Evolutionary conservation across 2,329 filamentous ascomycete species (phyloP).

Genomic region (Alternaria sp.): DNA sequence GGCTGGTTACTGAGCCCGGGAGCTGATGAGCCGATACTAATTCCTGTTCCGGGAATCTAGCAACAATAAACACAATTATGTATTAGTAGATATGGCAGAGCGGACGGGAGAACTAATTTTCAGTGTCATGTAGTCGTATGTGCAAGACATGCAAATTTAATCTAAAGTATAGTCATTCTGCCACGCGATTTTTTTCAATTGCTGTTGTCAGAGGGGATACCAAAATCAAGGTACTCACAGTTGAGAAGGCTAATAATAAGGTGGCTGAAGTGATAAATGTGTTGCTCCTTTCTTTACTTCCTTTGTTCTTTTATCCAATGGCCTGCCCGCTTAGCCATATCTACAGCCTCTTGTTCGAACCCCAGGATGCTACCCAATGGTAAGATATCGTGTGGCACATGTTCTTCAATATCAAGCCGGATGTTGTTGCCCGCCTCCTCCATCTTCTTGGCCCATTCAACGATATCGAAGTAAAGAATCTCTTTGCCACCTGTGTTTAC

Average conservation of each 20-base stretch:
- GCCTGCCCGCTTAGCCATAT: conserved; percentile 50
- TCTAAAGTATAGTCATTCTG: too few relatives aligned
- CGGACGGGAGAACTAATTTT: too few relatives aligned
- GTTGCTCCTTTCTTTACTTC: background rate
- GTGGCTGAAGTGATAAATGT: accelerated
- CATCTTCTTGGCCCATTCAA: conserved; percentile 52
- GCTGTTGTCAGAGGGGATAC: too few relatives aligned
- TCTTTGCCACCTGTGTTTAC: conserved; percentile 55
- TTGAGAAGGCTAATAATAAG: background rate
- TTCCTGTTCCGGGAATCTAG: too few relatives aligned
- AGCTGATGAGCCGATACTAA: too few relatives aligned
- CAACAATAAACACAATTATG: too few relatives aligned
- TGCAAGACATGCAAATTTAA: too few relatives aligned
- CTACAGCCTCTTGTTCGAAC: conserved; percentile 53
- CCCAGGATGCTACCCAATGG: conserved; percentile 54
- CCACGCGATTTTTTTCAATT: too few relatives aligned
- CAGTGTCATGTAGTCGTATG: too few relatives aligned
- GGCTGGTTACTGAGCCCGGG: too few relatives aligned
- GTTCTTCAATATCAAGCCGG: conserved; percentile 52
- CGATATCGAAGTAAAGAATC: conserved; percentile 54
- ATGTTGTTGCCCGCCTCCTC: conserved; percentile 53
- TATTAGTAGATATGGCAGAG: too few relatives aligned
- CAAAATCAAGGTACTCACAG: too few relatives aligned
- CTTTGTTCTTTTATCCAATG: conserved; percentile 41
- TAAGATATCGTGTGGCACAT: conserved; percentile 59